These are phyloP conservation scores for Craspedostauros australis DNA, from an alignment of 108 stramenopile species.

Conservation along the genomic window DNA sequence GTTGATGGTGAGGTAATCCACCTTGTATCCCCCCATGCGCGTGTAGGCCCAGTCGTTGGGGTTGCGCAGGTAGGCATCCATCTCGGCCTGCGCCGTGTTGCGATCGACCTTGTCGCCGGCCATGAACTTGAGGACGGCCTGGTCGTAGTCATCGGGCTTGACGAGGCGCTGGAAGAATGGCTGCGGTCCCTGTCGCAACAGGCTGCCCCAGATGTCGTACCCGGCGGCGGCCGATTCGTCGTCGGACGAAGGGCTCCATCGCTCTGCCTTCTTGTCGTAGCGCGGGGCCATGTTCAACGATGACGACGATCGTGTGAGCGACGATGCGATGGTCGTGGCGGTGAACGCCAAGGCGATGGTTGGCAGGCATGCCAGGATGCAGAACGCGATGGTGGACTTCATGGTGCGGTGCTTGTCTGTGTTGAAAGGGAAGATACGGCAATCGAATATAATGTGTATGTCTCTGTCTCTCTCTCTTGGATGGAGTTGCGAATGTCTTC, in stretches of 20 bases:
- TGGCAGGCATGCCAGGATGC: too few relatives aligned
- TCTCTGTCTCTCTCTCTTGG: too few relatives aligned
- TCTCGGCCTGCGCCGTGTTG: constrained; percentile 59
- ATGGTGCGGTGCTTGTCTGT: too few relatives aligned
- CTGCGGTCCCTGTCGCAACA: constrained; percentile 53
- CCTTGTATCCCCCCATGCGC: constrained; percentile 40
- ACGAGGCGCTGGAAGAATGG: constrained; percentile 49
- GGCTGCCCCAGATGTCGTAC: constrained; percentile 45
- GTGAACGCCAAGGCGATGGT: neutral
- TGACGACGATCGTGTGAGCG: neutral
- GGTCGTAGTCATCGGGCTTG: constrained; percentile 50
- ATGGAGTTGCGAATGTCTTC: too few relatives aligned
- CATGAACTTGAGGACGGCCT: constrained; percentile 66
- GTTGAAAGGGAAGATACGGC: too few relatives aligned
- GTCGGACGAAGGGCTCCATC: neutral
- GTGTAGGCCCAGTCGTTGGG: constrained; percentile 67
- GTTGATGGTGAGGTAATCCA: constrained; percentile 22
- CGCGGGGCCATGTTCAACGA: constrained; percentile 4
- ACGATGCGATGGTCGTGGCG: neutral
- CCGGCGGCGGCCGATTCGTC: constrained; percentile 21
- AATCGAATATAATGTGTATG: too few relatives aligned
- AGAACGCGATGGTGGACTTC: too few relatives aligned
- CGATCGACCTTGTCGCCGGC: constrained; percentile 39
- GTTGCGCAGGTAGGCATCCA: constrained; percentile 68
- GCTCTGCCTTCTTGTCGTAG: constrained; percentile 3